Conservation (phyloP, 495 filamentous ascomycete species). For the Tuber aestivum region DNA sequence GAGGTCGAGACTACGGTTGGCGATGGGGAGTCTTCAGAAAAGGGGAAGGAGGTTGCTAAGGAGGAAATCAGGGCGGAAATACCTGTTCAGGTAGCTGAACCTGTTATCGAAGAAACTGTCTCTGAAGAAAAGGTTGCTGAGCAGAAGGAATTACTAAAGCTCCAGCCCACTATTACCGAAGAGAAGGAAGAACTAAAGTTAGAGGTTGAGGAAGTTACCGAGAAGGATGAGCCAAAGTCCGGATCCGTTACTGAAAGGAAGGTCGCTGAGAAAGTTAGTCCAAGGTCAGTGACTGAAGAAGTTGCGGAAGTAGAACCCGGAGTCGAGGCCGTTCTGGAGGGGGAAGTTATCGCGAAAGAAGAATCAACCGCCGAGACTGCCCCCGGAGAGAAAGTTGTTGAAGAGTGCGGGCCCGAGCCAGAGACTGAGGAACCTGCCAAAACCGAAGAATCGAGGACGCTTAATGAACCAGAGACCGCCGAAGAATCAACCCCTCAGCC, state of each 20-base stretch:
- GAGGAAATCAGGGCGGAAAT: slow-evolving; percentile 35
- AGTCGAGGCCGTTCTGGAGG: slow-evolving; percentile 14
- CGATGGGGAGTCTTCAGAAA: slow-evolving; percentile 17
- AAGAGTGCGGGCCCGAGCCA: not conserved
- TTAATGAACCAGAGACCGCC: not conserved
- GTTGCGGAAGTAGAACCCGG: slow-evolving; percentile 6
- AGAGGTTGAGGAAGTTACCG: slow-evolving; percentile 36
- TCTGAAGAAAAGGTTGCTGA: slow-evolving; percentile 4
- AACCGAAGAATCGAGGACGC: not conserved
- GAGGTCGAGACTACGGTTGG: slow-evolving; percentile 28
- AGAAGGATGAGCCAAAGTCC: slow-evolving; percentile 19
- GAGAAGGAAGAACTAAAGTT: not conserved
- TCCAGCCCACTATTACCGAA: slow-evolving; percentile 15
- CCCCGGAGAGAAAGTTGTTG: slow-evolving; percentile 6
- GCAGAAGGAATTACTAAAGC: slow-evolving; percentile 8
- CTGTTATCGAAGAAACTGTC: slow-evolving; percentile 5
- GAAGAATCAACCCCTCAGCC: not conserved
- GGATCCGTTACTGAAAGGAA: not conserved
- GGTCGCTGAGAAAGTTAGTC: not conserved
- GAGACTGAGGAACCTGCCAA: not conserved
- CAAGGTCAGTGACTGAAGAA: not conserved
- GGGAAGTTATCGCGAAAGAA: not conserved
- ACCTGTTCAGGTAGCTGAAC: slow-evolving; percentile 17
- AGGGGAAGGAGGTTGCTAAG: slow-evolving; percentile 28
- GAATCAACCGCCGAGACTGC: not conserved